Evolutionary conservation across 192 early-diverging fungal genomes (phyloP), one percentile per base, ranked within the genome.

Genomic region (Backusella circina): DNA sequence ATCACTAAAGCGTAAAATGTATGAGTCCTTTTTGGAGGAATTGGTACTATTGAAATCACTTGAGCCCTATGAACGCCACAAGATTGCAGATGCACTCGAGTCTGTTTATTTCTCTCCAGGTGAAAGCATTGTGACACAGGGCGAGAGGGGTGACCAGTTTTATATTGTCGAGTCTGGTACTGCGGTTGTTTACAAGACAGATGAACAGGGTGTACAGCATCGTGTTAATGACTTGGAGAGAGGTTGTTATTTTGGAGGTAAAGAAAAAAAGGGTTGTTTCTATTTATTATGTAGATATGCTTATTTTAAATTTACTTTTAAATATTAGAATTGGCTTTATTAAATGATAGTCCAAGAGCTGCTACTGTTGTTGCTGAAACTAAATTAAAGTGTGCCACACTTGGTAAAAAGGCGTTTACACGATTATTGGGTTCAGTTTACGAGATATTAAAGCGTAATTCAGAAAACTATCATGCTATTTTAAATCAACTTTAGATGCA

Each of bases 1-100:
- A 3, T 93, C 92, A 47, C 89, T 93, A 71, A 98, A 99, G 81
- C 88, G 98, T 16, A 91, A 93, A 44, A 92, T 98, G 91, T 99
- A 99, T 84, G 98, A 99, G 85, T 76, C 86, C 21, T 99, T 99
- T 84, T 83, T 99, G 65, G 96, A 97, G 83, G 97, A 96, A 39
- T 92, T 99, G 15, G 91, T 91, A 5, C 81, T 98, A 31, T 89
- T 99, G 26, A 84, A 90, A 21, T 95, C 93, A 18, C 87, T 99
- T 41, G 94, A 98, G 82, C 88, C 95, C 1, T 99, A 99, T 81
- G 98, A 99, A 80, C 90, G 98, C 31, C 96, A 97, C 82, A 99
- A 99, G 83, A 98, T 99, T 81, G 97, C 98, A 16, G 98, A 99
- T 85, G 96, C 96, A 6, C 85, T 99, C 30, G 98, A 99, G 80